Evolutionary conservation across 1,284 basidiomycete species (phyloP).

Genomic region (Kwoniella shivajii): DNA sequence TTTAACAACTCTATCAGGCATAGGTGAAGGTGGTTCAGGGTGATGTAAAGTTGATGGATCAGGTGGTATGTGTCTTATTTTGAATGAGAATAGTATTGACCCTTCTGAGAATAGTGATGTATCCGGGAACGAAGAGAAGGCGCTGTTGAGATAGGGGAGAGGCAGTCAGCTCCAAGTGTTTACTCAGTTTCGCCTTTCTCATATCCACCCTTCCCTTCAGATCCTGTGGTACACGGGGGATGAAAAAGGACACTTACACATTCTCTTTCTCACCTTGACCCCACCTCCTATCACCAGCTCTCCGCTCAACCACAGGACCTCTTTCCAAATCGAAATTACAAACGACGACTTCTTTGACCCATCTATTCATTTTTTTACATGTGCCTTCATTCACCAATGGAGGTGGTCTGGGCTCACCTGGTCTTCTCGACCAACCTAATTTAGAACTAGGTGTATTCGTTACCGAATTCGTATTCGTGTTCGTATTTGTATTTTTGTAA

Average conservation of each 20-base stretch:
- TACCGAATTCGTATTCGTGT: no score
- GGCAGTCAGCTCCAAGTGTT: background rate
- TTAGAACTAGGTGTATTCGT: constrained; percentile 29
- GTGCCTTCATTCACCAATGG: constrained; percentile 59
- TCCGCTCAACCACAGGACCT: constrained; percentile 75
- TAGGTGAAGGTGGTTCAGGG: constrained; percentile 49
- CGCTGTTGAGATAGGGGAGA: constrained; percentile 57
- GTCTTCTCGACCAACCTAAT: constrained; percentile 33
- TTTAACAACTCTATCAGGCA: constrained; percentile 29
- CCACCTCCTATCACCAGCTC: constrained; percentile 68
- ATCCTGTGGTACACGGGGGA: constrained; percentile 64
- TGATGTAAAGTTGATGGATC: constrained; percentile 32
- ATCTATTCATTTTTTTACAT: constrained; percentile 63
- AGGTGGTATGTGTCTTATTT: constrained; percentile 60
- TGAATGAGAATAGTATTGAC: constrained; percentile 54
- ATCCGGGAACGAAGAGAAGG: constrained; percentile 93
- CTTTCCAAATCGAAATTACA: constrained; percentile 87
- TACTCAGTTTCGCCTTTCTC: constrained; percentile 83
- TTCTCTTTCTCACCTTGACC: constrained; percentile 73
- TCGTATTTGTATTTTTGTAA: background rate
- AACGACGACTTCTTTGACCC: constrained; percentile 77
- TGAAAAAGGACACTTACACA: constrained; percentile 65
- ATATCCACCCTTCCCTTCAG: constrained; percentile 63
- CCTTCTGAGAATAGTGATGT: constrained; percentile 72
- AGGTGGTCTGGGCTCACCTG: constrained; percentile 43